phyloP scores from a whole-genome alignment of 176 grass and related monocot species.

The Puya raimondii region DNA sequence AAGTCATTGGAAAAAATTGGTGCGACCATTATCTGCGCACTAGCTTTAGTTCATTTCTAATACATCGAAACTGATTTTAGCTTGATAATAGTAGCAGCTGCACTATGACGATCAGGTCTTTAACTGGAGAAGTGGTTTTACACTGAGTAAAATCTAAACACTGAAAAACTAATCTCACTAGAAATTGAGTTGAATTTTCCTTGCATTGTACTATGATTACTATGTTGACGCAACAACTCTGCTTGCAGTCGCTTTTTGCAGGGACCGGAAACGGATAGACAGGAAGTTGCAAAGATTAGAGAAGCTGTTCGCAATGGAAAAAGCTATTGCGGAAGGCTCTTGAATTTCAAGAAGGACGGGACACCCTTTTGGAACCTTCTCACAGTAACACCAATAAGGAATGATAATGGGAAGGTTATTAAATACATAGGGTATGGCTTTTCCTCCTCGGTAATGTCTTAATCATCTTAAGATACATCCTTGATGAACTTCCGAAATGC shows the following conservation, averaged over 20 bases:
- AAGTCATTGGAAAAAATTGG: slow-evolving; percentile 56
- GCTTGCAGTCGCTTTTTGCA: slow-evolving; percentile 73
- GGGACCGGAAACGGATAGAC: slow-evolving; percentile 64
- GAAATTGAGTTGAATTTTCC: not conserved
- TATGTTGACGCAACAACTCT: not conserved
- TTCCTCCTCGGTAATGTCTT: slow-evolving; percentile 1
- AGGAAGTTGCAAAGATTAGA: slow-evolving; percentile 66
- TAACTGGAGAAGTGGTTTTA: no score
- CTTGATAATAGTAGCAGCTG: not conserved
- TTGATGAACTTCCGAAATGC: not conserved
- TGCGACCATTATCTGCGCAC: not conserved
- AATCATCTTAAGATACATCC: not conserved
- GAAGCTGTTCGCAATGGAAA: slow-evolving; percentile 56
- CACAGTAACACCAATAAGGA: slow-evolving; percentile 75
- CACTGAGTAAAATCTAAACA: no score
- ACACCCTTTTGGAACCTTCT: slow-evolving; percentile 91
- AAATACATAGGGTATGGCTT: slow-evolving; percentile 77
- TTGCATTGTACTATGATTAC: not conserved
- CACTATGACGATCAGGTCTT: not conserved
- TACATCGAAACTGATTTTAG: not conserved
- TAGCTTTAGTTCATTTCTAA: no score
- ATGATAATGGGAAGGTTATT: slow-evolving; percentile 71
- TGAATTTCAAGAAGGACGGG: slow-evolving; percentile 95
- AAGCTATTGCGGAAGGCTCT: slow-evolving; percentile 76
- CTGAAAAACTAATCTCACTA: no score